Percentiles rank a stretch among this genome's conserved stretches.
These are phyloP conservation scores for Lavandula angustifolia DNA, from an alignment of 257 asterid species.

Conservation along the genomic window DNA sequence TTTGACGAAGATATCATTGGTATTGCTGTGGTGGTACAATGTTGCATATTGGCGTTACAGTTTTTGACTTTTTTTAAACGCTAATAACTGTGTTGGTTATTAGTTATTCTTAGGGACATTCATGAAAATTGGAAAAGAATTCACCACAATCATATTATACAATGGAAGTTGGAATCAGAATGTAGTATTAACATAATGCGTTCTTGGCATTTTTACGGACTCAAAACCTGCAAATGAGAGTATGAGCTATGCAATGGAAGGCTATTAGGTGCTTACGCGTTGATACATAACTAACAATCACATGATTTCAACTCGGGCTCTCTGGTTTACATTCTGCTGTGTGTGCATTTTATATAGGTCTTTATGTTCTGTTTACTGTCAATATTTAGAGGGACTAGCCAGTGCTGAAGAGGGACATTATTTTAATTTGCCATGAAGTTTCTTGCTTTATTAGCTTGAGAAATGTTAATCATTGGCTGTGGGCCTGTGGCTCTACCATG, in stretches of 20 bases:
- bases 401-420: background rate
- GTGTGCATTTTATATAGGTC: background rate
- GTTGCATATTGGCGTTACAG: background rate
- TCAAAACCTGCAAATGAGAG: constrained; percentile 8
- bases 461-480: background rate
- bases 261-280: background rate
- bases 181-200: background rate
- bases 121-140: constrained; percentile 10
- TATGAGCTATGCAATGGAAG: background rate
- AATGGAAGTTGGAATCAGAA: background rate
- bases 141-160: background rate
- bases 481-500: background rate
- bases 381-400: background rate
- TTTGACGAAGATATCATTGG: background rate
- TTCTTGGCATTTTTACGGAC: background rate
- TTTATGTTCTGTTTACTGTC: background rate
- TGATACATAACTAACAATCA: background rate
- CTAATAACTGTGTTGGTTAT: background rate
- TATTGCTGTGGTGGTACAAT: background rate
- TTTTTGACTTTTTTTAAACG: no score
- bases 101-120: background rate
- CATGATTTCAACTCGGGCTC: background rate
- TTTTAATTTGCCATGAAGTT: background rate
- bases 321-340: constrained; percentile 1
- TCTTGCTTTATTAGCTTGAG: background rate